These are phyloP conservation scores for Extremus antarcticus DNA, from an alignment of 495 filamentous ascomycete genomes.

Conservation along the genomic window DNA sequence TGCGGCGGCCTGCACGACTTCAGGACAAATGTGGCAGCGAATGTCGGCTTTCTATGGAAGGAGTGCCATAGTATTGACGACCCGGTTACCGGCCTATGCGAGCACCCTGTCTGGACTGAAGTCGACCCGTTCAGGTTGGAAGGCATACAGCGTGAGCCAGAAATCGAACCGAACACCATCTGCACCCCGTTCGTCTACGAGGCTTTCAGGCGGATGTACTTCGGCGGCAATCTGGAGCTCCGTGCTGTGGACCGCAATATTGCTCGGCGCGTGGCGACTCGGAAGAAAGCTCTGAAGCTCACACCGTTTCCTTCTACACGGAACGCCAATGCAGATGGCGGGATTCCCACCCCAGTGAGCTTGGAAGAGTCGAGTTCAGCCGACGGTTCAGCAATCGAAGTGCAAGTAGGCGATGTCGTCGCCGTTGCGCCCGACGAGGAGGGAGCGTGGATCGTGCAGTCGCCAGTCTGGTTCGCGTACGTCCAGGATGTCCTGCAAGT, in stretches of 20 bases:
- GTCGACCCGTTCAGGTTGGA: conserved; percentile 24
- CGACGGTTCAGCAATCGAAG: background rate
- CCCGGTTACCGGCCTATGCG: conserved; percentile 13
- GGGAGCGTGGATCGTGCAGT: conserved; percentile 45
- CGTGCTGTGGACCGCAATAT: background rate
- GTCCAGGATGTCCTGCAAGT: conserved; percentile 40
- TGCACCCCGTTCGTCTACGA: conserved; percentile 57
- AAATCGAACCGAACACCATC: conserved; percentile 38
- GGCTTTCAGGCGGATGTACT: conserved; percentile 52
- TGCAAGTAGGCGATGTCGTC: conserved; percentile 42
- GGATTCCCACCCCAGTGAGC: background rate
- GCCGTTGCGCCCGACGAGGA: conserved; percentile 35
- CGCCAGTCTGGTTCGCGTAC: conserved; percentile 50
- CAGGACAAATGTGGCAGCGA: conserved; percentile 41
- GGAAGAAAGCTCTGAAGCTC: conserved; percentile 10
- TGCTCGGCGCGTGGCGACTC: too few species aligned
- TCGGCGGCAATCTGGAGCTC: conserved; percentile 37
- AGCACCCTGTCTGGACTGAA: conserved; percentile 40
- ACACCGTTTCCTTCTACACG: background rate
- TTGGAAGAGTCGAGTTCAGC: background rate
- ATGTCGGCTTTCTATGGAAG: conserved; percentile 53
- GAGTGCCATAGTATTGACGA: conserved; percentile 34
- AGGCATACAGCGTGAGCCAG: conserved; percentile 7
- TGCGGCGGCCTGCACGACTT: conserved; percentile 43
- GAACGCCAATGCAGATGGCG: background rate